phyloP scores from a whole-genome alignment of 2,329 filamentous ascomycete species.

The Teratosphaeriaceae sp. region DNA sequence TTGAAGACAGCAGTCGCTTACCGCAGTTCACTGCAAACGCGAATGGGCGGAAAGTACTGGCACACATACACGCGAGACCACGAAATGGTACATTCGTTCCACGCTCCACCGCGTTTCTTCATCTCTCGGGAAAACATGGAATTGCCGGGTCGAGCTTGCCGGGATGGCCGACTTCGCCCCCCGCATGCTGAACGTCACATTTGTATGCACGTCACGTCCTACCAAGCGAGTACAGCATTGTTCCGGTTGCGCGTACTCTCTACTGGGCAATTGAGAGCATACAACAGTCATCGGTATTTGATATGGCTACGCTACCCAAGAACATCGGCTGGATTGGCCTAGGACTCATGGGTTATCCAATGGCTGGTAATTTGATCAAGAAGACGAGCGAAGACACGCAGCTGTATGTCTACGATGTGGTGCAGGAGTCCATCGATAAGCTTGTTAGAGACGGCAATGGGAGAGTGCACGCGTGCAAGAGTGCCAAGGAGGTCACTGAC shows the following conservation, averaged over 20 bases:
- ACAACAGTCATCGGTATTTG: too few relatives aligned
- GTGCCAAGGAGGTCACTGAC: slow-evolving; percentile 44
- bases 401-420: slow-evolving; percentile 46
- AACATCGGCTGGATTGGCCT: slow-evolving; percentile 47
- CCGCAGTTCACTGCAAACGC: not conserved
- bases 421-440: slow-evolving; percentile 36
- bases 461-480: slow-evolving; percentile 34
- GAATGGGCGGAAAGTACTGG: too few relatives aligned
- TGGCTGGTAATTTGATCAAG: slow-evolving; percentile 44
- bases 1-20: not conserved
- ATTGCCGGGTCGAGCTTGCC: too few relatives aligned
- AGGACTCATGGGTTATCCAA: slow-evolving; percentile 50
- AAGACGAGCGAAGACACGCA: slow-evolving; percentile 38
- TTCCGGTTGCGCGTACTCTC: too few relatives aligned
- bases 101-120: too few relatives aligned
- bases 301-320: slow-evolving; percentile 21
- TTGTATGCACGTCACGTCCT: slow-evolving; percentile 1
- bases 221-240: too few relatives aligned
- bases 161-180: slow-evolving; percentile 1
- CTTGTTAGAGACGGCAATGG: slow-evolving; percentile 35
- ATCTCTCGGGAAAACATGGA: too few relatives aligned
- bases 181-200: not conserved
- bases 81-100: too few relatives aligned
- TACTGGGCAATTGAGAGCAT: too few relatives aligned
- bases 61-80: too few relatives aligned